phyloP scores from a whole-genome alignment of 2,329 filamentous ascomycete genomes.

The Xylariaceae sp. region DNA sequence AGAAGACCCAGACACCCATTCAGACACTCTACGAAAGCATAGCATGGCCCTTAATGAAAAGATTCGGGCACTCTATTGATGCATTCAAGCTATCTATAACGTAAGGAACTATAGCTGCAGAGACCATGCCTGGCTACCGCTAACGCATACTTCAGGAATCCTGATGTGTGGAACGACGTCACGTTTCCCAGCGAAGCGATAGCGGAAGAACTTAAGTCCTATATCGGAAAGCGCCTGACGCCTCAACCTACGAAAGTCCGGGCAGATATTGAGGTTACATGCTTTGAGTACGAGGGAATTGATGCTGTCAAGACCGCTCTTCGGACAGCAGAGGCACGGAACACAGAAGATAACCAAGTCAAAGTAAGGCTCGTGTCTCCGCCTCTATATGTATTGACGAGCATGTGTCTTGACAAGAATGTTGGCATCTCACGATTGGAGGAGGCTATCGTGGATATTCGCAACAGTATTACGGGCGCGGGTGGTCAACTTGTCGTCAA shows the following conservation, averaged over 20 bases:
- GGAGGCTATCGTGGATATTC: constrained; percentile 87
- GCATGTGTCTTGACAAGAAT: constrained; percentile 92
- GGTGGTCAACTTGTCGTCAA: constrained; percentile 86
- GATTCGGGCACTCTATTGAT: constrained; percentile 94
- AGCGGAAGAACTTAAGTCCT: constrained; percentile 87
- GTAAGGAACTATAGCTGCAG: constrained; percentile 53
- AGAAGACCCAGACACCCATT: constrained; percentile 95
- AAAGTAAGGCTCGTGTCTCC: constrained; percentile 99
- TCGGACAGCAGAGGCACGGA: constrained; percentile 87
- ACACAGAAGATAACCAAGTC: constrained; percentile 90
- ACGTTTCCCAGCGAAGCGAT: constrained; percentile 85
- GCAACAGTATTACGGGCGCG: constrained; percentile 75
- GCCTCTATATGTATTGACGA: constrained; percentile 94
- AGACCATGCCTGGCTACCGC: constrained; percentile 19
- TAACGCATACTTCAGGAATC: constrained; percentile 65
- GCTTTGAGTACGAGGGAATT: constrained; percentile 96
- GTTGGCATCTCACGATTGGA: constrained; percentile 84
- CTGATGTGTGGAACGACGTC: constrained; percentile 94
- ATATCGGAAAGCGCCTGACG: constrained; percentile 96
- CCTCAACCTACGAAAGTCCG: constrained; percentile 99
- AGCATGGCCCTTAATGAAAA: constrained; percentile 96
- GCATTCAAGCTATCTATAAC: constrained; percentile 99
- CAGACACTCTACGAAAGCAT: constrained; percentile 93
- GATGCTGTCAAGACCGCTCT: constrained; percentile 96
- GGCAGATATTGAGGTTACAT: constrained; percentile 95